Base-by-base conservation (phyloP, 2,329 filamentous ascomycete species). In the Sphaerulina populicola region DNA sequence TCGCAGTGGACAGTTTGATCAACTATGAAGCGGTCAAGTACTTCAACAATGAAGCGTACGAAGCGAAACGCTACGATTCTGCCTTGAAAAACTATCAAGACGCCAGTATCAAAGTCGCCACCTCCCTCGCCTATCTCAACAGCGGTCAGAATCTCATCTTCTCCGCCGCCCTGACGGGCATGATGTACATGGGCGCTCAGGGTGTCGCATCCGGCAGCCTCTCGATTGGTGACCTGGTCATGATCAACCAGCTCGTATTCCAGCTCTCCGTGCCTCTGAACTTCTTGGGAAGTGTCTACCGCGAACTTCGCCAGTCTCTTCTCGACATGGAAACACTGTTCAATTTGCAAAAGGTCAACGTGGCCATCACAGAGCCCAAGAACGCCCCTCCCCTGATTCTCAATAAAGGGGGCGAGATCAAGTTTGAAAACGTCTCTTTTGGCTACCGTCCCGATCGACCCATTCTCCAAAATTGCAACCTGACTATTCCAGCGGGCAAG, bases 1-100 rank as follows among this genome's bases (percentile, higher is more conserved):
- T 97, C 6, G 91, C 91, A 0, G 90, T 97, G 1, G 93, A 98
- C 71, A 95, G 90, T 0, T 74, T 98, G 45, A 95, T 98, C 75
- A 98, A 98, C 72, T 98, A 96, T 65, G 93, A 98, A 70, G 91
- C 94, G 11, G 93, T 98, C 66, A 98, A 98, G 65, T 95, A 97
- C 73, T 98, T 97, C 74, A 98, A 98, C 74, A 98, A 98, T 64
- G 94, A 98, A 66, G 88, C 86, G 59, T 97, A 89, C 59, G 93
- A 98, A 72, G 88, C 95, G 39, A 78, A 80, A 30, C 81, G 93
- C 38, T 98, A 98, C 68, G 90, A 97, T 69, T 81, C 83, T 61
- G 89, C 93, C 0, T 74, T 98, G 21, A 78, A 83, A 58, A 79
- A 84, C 53, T 98, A 98, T 68, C 88, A 98, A 68, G 85, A 85